Base-by-base conservation (phyloP, 2,329 filamentous ascomycete genomes). In the Colletotrichum siamense region DNA sequence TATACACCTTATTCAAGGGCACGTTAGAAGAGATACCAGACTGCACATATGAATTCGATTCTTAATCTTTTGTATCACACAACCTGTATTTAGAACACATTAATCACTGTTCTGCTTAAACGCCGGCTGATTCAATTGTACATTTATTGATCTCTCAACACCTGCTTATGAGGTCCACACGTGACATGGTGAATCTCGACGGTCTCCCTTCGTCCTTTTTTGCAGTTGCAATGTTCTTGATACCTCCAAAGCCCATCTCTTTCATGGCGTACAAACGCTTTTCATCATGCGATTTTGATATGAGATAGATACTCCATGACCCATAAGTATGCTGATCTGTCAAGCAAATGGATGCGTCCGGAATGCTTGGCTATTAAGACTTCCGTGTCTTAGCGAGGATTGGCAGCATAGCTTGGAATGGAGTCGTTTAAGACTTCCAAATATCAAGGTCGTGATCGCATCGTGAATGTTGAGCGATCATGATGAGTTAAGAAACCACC, bases 21-120 rank as follows among this genome's bases (percentile, higher is more conserved):
- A 49, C n/a, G n/a, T 49, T 49, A 49, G 44, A 49, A 49, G 44
- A 49, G 44, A 49, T 49, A 49, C 44, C 44, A 49, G 44, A n/a
- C 44, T 49, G 44, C 44, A 49, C 44, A 49, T 49, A 49, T 22
- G n/a, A 49, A 49, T 49, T 49, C 44, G 22, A 49, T 49, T 49
- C 44, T 49, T 49, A 22, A 22, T 49, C 6, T 13, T 49, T 49
- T 49, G 10, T 22, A 49, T 49, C 44, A 22, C 18, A 49, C 44
- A 22, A 22, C n/a, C 44, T 49, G 44, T 49, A 49, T 49, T 22
- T 49, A 49, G 44, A 49, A 49, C n/a, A 49, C 44, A 22, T 49
- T 10, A 4, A 8, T 49, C 9, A 1, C 10, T 0, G 44, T 22
- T 22, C n/a, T n/a, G 18, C 3, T 49, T n/a, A 12, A n/a, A 49